A percentile compares a stretch with the other conserved stretches of the same genome.
phyloP scores from a whole-genome alignment of 1,284 basidiomycete genomes.

The Athelia psychrophila region DNA sequence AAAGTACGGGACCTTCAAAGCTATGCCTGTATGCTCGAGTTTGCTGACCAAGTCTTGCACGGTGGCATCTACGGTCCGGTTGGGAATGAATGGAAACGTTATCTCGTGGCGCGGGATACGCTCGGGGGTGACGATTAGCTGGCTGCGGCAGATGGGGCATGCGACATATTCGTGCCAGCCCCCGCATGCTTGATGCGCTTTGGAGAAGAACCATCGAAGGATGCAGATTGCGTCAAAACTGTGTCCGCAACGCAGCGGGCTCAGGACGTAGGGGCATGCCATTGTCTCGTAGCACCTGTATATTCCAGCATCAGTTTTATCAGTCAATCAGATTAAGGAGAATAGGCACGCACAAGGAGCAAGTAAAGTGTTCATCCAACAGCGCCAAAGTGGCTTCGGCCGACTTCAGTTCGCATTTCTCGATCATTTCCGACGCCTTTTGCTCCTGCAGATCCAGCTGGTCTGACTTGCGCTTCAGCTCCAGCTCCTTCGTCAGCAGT shows the following conservation, averaged over 20 bases:
- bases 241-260: constrained; percentile 56
- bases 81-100: constrained; percentile 61
- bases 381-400: constrained; percentile 34
- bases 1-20: too few relatives aligned
- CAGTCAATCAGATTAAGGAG: constrained; percentile 8
- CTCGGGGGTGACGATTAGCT: constrained; percentile 48
- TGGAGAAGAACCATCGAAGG: constrained; percentile 65
- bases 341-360: constrained; percentile 41
- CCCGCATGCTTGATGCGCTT: constrained; percentile 55
- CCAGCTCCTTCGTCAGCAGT: constrained; percentile 32
- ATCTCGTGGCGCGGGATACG: constrained; percentile 41
- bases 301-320: constrained; percentile 5
- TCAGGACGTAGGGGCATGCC: constrained; percentile 57
- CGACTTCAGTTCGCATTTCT: constrained; percentile 36
- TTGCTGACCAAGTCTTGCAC: constrained; percentile 47
- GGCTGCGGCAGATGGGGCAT: constrained; percentile 62
- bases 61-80: constrained; percentile 49
- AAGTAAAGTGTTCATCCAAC: constrained; percentile 58
- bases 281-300: constrained; percentile 45
- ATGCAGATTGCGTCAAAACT: constrained; percentile 64
- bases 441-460: constrained; percentile 41
- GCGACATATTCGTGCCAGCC: constrained; percentile 63
- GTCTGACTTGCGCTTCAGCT: constrained; percentile 28
- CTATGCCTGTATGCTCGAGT: constrained; percentile 31
- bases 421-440: constrained; percentile 35